phyloP scores from a whole-genome alignment of 352 stramenopile genomes.

The Globisporangium ultimum region DNA sequence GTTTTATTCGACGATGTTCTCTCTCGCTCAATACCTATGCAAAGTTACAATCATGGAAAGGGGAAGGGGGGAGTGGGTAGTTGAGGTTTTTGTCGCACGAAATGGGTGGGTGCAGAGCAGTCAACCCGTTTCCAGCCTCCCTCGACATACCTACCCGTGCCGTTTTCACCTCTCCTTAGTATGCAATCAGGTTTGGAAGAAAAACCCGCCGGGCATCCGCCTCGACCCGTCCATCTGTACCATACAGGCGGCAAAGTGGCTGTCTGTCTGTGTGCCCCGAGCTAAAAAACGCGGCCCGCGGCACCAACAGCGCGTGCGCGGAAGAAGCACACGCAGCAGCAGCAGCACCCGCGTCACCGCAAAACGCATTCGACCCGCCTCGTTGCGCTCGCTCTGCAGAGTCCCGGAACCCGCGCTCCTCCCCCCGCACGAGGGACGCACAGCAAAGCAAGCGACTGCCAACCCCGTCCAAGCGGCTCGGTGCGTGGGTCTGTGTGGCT shows the following conservation, averaged over 20 bases:
- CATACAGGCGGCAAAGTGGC: not conserved
- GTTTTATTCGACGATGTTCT: not conserved
- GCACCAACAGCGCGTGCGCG: conserved; percentile 29
- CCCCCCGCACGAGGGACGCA: not conserved
- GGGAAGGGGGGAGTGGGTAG: no score
- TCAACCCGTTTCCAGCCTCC: no score
- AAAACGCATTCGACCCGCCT: not conserved
- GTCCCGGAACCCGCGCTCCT: not conserved
- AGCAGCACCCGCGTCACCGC: not conserved
- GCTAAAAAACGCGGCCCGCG: conserved; percentile 20
- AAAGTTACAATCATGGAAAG: no score
- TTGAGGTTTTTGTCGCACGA: no score
- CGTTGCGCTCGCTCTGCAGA: not conserved
- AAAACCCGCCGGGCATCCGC: not conserved
- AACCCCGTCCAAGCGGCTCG: not conserved
- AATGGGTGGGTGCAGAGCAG: no score
- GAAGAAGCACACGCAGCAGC: conserved; percentile 10
- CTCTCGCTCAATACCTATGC: not conserved
- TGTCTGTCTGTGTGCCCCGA: not conserved
- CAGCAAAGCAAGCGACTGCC: not conserved
- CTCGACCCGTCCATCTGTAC: not conserved
- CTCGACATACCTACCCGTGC: no score
- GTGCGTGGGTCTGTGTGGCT: not conserved
- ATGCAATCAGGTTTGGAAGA: not conserved
- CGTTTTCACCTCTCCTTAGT: no score